phyloP scores from a whole-genome alignment of 192 early-diverging fungal genomes.

The Ambispora gerdemannii region DNA sequence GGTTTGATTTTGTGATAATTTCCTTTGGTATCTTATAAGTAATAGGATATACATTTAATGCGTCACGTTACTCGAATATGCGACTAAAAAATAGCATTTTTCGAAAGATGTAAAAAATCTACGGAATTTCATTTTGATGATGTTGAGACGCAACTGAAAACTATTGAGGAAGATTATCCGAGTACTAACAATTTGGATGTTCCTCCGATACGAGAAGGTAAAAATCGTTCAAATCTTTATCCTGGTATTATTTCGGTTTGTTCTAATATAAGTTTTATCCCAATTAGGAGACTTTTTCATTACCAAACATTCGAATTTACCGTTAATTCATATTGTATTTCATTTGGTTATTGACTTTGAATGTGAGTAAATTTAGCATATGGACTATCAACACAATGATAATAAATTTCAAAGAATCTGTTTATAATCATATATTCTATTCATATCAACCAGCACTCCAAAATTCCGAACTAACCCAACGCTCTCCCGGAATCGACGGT shows the following conservation, averaged over 20 bases:
- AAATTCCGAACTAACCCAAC: conserved; percentile 19
- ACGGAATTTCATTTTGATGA: conserved; percentile 77
- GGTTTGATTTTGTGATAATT: conserved; percentile 47
- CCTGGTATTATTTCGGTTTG: no score
- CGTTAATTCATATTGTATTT: conserved; percentile 69
- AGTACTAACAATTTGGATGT: conserved; percentile 12
- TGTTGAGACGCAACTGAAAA: conserved; percentile 60
- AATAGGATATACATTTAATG: neutral
- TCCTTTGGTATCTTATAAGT: no score
- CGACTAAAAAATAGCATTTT: conserved; percentile 45
- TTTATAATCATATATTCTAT: conserved; percentile 14
- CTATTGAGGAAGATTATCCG: conserved; percentile 51
- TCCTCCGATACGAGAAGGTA: conserved; percentile 51
- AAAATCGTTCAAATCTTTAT: no score
- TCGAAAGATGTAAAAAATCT: conserved; percentile 58
- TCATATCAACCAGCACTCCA: conserved; percentile 3
- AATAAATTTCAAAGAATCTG: conserved; percentile 11
- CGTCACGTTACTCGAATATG: neutral
- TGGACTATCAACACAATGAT: no score
- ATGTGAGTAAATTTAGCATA: conserved; percentile 40
- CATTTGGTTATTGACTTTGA: conserved; percentile 64
- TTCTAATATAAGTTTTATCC: conserved; percentile 28
- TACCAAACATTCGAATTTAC: conserved; percentile 73
- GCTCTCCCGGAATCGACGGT: conserved; percentile 37
- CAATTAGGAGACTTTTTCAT: conserved; percentile 65